Evolutionary conservation across 768 basidiomycete species (phyloP), one percentile per base, ranked within the genome.

Genomic region (Phylloporus sp.): DNA sequence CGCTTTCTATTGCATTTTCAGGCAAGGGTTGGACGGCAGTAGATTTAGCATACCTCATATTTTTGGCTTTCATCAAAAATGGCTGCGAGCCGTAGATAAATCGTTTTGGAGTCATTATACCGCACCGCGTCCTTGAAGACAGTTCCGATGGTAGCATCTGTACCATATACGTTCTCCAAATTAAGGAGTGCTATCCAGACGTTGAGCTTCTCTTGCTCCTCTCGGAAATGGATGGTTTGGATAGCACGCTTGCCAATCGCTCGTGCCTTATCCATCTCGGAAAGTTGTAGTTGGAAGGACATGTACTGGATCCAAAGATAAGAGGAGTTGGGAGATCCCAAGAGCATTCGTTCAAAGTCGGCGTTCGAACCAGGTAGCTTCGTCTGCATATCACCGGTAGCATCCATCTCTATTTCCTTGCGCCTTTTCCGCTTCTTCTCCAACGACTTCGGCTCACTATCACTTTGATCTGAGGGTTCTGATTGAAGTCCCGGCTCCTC

Each of bases 251-350:
- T 78, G 38, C 83, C 94, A 42, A 93, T 83, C 62, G 87, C 84
- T 35, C 92, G 79, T 13, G 95, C 96, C 67, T 94, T 96, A 58
- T 93, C 94, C 45, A 96, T 73, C 68, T 99, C 95, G 24, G 94
- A 90, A n/a, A 99, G 78, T 55, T 92, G 92, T 10, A 98, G 74
- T 59, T 94, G 91, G 80, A 97, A 95, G 9, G 96, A 95, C 92
- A 99, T 98, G 66, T 93, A 99, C 65, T 97, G 94, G 48, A 99
- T 84, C 96, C 96, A 99, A 27, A 98, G 77, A 69, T 87, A 96
- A 0, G 96, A 98, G 7, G 94, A 98, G 63, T 96, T 92, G 2
- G 96, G 95, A 0, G 95, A 93, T 23, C 90, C 90, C 31, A 98
- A 76, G 37, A 99, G 77, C 28, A 90, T 70, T 11, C 96, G 81